Evolutionary conservation across 169 alveolate genomes (phyloP), one percentile per base, ranked within the genome.

Genomic region (Eimeria brunetti): DNA sequence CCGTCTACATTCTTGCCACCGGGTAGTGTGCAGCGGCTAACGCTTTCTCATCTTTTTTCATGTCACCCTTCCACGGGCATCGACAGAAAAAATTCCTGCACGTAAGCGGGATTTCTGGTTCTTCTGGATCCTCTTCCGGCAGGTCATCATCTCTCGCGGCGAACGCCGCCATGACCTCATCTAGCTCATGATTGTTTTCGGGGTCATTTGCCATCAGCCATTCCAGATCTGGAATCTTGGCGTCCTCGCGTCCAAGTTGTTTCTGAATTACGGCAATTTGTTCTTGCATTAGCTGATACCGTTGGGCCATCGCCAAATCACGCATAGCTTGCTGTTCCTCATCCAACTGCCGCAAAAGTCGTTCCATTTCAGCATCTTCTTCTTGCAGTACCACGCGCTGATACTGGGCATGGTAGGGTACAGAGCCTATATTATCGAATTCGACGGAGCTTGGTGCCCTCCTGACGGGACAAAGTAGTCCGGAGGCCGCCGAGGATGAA

Each of bases 131-230:
- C 44, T 86, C 93, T 27, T 86, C 69, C 7, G 93, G 93, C 44
- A 86, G 93, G 64, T 86, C 93, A 75, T 86, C 93, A 49, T 86
- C 93, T 49, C 93, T 62, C 30, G 93, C 93, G 49, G 93, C 93
- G 83, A 86, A 86, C 49, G 93, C 93, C 51, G 80, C 83, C 53
- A 86, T 64, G 83, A 86, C 83, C 67, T 86, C 93, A 62, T 86
- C 93, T 27, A 86, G 83, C 64, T 86, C 93, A 20, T 86, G 93
- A 46, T 49, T 86, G 83, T 86, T 86, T 27, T 86, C 93, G 20
- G 93, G 93, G 30, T 86, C 93, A 8, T 86, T 86, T 60, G 93
- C 93, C 93, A 86, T 60, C 2, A 86, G 83, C 93, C 93, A 86
- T 64, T 86, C 81, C 64, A 86, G 93, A 30, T 86, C 93, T 36